Evolutionary conservation across 768 basidiomycete species (phyloP).

Genomic region (Mycena albidolilacea): DNA sequence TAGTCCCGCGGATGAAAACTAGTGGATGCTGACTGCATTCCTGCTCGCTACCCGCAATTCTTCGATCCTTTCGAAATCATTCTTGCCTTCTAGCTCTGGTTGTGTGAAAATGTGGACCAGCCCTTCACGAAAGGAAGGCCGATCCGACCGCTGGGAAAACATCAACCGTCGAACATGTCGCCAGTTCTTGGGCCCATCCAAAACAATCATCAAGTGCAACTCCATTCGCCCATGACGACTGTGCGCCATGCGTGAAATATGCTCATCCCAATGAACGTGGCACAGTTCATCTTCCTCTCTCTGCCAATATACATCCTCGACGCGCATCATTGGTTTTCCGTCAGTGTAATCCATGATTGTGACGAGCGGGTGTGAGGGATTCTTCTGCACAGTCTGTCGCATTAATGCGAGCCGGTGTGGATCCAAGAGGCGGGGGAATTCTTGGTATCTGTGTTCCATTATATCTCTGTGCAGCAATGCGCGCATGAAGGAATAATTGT

Average conservation of each 20-base stretch:
- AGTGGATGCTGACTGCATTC: neutral
- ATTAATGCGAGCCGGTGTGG: neutral
- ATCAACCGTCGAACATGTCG: neutral
- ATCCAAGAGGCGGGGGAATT: neutral
- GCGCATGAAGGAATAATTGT: conserved; percentile 4
- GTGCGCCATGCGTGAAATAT: neutral
- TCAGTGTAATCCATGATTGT: neutral
- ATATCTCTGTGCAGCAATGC: neutral
- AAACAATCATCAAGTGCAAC: neutral
- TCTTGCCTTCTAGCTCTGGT: too few species aligned
- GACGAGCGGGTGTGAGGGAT: neutral
- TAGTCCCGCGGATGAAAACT: neutral
- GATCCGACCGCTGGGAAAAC: neutral
- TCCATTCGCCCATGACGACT: neutral
- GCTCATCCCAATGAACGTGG: neutral
- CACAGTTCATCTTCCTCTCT: neutral
- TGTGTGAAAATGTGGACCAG: neutral
- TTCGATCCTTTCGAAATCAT: neutral
- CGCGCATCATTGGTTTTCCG: neutral
- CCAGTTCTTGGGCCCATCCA: neutral
- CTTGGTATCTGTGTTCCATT: neutral
- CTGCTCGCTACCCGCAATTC: neutral
- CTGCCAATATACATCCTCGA: neutral
- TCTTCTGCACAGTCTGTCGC: neutral
- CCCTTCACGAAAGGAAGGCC: neutral